Percentiles rank a stretch among this genome's conserved stretches.
These are phyloP conservation scores for Cladosporium oxysporum DNA, from an alignment of 2,329 filamentous ascomycete species.

Conservation along the genomic window DNA sequence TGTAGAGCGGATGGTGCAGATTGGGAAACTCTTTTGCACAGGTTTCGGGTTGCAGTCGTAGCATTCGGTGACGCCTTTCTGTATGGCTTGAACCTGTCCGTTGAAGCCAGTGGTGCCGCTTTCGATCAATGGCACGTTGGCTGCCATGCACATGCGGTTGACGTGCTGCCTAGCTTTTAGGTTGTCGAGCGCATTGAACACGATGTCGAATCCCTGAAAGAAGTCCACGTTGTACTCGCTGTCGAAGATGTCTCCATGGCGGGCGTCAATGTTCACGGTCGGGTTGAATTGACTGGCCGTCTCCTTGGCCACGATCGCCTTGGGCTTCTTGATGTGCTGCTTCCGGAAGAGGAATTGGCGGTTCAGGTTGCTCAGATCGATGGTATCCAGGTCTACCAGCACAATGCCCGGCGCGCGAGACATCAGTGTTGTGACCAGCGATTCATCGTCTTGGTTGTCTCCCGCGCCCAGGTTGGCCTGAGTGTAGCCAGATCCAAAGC, in stretches of 20 bases:
- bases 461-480: conserved; percentile 1
- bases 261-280: conserved; percentile 77
- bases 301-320: conserved; percentile 91
- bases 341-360: conserved; percentile 95
- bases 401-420: conserved; percentile 65
- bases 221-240: conserved; percentile 80
- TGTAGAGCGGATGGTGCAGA: conserved; percentile 95
- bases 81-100: conserved; percentile 95
- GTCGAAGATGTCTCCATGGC: conserved; percentile 96
- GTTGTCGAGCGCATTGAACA: conserved; percentile 97
- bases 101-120: conserved; percentile 98
- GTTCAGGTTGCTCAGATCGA: conserved; percentile 96
- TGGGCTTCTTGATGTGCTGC: conserved; percentile 97
- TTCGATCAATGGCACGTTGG: conserved; percentile 87
- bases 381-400: conserved; percentile 95
- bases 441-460: conserved; percentile 3
- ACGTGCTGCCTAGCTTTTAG: conserved; percentile 91
- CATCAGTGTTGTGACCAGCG: conserved; percentile 10
- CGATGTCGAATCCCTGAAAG: conserved; percentile 79
- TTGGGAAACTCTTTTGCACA: conserved; percentile 87
- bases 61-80: conserved; percentile 81
- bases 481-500: conserved; percentile 63
- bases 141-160: conserved; percentile 94
- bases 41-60: conserved; percentile 94
- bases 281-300: conserved; percentile 90